Conservation (phyloP, 306 rosid species). For the Mimosa pudica region DNA sequence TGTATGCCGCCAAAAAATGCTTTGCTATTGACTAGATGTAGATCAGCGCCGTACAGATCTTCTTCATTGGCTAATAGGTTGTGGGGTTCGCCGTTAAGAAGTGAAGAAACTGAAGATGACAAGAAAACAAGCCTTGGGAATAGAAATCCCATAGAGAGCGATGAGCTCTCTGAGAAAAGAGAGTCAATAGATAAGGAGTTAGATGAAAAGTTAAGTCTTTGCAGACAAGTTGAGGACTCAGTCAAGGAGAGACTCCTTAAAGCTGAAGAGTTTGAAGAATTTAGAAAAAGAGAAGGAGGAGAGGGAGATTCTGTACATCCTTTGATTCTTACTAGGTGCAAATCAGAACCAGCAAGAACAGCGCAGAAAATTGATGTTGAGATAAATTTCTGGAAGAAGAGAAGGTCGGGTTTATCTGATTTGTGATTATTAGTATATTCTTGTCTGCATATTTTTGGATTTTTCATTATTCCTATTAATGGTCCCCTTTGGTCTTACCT, state of each 20-base stretch:
- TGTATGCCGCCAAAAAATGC: slow-evolving; percentile 71
- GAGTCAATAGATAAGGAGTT: slow-evolving; percentile 41
- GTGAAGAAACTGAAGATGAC: slow-evolving; percentile 39
- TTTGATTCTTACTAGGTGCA: slow-evolving; percentile 71
- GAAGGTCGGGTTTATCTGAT: slow-evolving; percentile 47
- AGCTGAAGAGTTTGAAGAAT: slow-evolving; percentile 35
- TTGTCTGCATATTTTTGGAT: slow-evolving; percentile 4
- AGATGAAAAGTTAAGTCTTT: slow-evolving; percentile 41
- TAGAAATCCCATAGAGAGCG: slow-evolving; percentile 28
- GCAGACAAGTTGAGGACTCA: slow-evolving; percentile 45
- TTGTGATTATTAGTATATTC: slow-evolving; percentile 44
- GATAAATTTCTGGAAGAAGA: slow-evolving; percentile 41
- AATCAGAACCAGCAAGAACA: slow-evolving; percentile 77
- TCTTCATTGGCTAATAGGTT: slow-evolving; percentile 61
- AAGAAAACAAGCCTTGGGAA: slow-evolving; percentile 29
- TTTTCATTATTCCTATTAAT: background rate
- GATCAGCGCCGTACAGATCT: slow-evolving; percentile 77
- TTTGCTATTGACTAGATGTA: slow-evolving; percentile 68
- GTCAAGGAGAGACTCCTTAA: slow-evolving; percentile 39
- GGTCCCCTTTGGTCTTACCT: background rate
- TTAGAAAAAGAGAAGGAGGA: slow-evolving; percentile 30
- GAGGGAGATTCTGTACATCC: slow-evolving; percentile 39
- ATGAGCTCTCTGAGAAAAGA: slow-evolving; percentile 37
- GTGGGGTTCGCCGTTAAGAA: slow-evolving; percentile 54
- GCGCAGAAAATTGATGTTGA: slow-evolving; percentile 50